Evolutionary conservation across 768 basidiomycete genomes (phyloP), one percentile per base, ranked within the genome.

Genomic region (Podaxis carcinomalis): DNA sequence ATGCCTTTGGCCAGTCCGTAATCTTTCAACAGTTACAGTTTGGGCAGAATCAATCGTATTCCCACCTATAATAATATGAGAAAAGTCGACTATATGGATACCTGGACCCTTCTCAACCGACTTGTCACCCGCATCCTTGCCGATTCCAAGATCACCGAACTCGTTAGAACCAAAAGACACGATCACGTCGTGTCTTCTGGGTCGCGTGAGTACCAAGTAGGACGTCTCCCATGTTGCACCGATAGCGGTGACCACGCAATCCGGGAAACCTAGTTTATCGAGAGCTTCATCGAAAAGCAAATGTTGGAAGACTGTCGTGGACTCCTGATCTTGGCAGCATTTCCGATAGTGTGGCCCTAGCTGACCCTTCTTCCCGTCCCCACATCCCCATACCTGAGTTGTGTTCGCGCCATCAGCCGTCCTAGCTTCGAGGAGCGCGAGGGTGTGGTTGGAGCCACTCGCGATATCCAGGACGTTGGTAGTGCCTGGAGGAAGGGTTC

Each of bases 151-250:
- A 69, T 90, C 87, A 2, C 92, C 93, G 67, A 87, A 93, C 68
- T 93, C 93, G 72, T 95, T 81, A 1, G 86, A 81, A 0, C 95
- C 95, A 80, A 95, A 87, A 1, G 93, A 85, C 23, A 96, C 67
- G 28, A 95, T 64, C 2, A 83, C 68, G 64, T 88, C 89, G 51
- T 72, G 68, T 25, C 68, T 68, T 5, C 69, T 76, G 14, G 69
- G 64, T 54, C 66, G 68, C 10, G 82, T 79, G 13, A 93, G 73
- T 2, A 86, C 87, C 49, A 92, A 72, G 66, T 89, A 93, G 55
- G 86, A 86, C 5, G 93, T 92, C 72, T 96, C 90, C 94, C 95
- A 97, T 47, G 86, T 79, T 0, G 88, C 83, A 13, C 84, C 84
- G 14, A 93, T 75, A 25, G 75, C 66, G 32, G 77, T 80, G 46